These are phyloP conservation scores for Hyphodiscus sp. DNA, from an alignment of 2,329 filamentous ascomycete genomes.

Conservation along the genomic window DNA sequence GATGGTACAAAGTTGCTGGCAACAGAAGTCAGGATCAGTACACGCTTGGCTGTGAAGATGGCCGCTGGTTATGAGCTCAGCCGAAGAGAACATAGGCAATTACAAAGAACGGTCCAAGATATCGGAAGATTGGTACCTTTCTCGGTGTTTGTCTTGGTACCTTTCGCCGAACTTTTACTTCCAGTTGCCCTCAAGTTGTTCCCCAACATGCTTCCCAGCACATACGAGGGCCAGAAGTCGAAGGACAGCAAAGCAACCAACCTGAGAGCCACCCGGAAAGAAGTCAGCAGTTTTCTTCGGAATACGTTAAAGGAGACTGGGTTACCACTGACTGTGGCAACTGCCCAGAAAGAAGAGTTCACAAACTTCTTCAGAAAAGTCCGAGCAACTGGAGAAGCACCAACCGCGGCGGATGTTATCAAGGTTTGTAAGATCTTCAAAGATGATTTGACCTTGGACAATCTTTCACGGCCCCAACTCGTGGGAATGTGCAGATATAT, in stretches of 20 bases:
- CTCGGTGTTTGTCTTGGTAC: constrained; percentile 93
- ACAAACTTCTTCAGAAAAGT: constrained; percentile 96
- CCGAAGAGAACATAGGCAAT: constrained; percentile 84
- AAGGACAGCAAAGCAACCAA: constrained; percentile 82
- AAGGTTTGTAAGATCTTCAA: constrained; percentile 99
- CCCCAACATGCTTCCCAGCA: constrained; percentile 95
- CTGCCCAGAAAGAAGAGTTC: constrained; percentile 88
- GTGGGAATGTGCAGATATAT: constrained; percentile 98
- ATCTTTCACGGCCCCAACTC: constrained; percentile 88
- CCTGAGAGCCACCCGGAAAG: constrained; percentile 80
- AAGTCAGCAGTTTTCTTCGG: constrained; percentile 85
- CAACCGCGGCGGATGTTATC: constrained; percentile 86
- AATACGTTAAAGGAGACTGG: constrained; percentile 91
- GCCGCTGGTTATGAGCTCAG: constrained; percentile 95
- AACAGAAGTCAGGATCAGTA: constrained; percentile 89
- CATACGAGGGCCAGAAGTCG: constrained; percentile 86
- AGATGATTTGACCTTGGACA: constrained; percentile 94
- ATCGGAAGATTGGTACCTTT: constrained; percentile 89
- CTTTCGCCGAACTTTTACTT: constrained; percentile 87
- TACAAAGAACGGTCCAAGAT: constrained; percentile 90
- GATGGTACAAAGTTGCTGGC: constrained; percentile 94
- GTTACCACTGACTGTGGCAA: constrained; percentile 75
- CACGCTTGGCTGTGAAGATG: constrained; percentile 90
- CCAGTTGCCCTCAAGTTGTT: constrained; percentile 90
- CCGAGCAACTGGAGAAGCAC: constrained; percentile 81